Evolutionary conservation across 495 filamentous ascomycete species (phyloP).

Genomic region (Hyaloscypha bicolor): DNA sequence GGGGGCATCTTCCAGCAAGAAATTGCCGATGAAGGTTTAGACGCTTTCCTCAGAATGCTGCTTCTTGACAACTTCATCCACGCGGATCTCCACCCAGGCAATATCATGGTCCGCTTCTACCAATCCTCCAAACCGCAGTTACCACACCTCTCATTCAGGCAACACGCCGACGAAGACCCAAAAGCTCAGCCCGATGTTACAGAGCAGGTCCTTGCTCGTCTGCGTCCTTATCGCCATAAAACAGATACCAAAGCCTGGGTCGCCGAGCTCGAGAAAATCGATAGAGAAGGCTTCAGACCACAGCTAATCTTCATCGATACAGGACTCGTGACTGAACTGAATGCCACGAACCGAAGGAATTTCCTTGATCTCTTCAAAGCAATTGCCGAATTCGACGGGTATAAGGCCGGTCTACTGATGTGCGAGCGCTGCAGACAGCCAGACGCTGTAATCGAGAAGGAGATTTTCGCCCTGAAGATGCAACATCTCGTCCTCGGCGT

Average conservation of each 20-base stretch:
- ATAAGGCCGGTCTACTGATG: conserved; percentile 94
- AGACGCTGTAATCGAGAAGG: conserved; percentile 79
- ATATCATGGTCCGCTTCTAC: conserved; percentile 99
- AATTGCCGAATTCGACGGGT: conserved; percentile 95
- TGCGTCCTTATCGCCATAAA: conserved; percentile 70
- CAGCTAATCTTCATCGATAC: conserved; percentile 98
- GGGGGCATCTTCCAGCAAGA: conserved; percentile 92
- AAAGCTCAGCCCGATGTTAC: conserved; percentile 77
- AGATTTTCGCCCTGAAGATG: conserved; percentile 95
- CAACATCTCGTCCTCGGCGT: conserved; percentile 90
- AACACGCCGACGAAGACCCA: conserved; percentile 52
- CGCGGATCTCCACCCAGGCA: conserved; percentile 97
- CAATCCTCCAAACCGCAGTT: conserved; percentile 68
- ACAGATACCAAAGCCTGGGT: conserved; percentile 64
- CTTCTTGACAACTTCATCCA: conserved; percentile 98
- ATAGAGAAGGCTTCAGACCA: conserved; percentile 86
- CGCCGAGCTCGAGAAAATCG: conserved; percentile 73
- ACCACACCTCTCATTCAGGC: conserved; percentile 44
- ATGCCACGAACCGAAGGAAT: conserved; percentile 81
- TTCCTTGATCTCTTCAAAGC: conserved; percentile 97
- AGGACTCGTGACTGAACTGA: conserved; percentile 92
- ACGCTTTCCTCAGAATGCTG: conserved; percentile 98
- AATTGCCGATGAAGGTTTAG: conserved; percentile 92
- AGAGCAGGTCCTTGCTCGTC: conserved; percentile 76
- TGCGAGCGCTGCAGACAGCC: conserved; percentile 92